Evolutionary conservation across 2,329 filamentous ascomycete species (phyloP), one percentile per base, ranked within the genome.

Genomic region (Dryadomyces sulphureus): DNA sequence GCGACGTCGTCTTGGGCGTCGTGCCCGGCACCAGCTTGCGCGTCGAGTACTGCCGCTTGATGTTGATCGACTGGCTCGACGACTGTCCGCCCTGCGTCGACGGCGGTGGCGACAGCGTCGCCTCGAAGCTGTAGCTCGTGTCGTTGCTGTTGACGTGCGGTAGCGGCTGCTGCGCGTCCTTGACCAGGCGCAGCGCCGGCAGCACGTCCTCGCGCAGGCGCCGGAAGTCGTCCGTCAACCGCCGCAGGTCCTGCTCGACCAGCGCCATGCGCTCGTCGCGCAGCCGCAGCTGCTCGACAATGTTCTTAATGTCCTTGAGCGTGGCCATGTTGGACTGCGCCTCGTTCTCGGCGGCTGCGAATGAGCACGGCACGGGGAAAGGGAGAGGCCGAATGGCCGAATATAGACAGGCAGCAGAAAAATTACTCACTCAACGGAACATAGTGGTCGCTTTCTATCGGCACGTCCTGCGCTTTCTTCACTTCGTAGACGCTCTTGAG

Each of bases 401-500:
- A 30, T 5, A 30, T 19, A 20, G 21, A 19, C 17, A 17, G 22
- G 44, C 35, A 19, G 21, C 35, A 39, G 36, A 25, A 22, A 34
- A 22, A 45, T 38, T 16, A 69, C 84, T 56, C 80, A 94, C 89
- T 92, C 43, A 92, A 70, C 34, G 92, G 92, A 44, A 95, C 75
- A 61, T 95, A 98, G 62, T 96, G 86, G 57, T 95, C 90, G 50
- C 82, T 81, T 59, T 96, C 90, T 55, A 95, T 76, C 16, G 86
- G 83, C 49, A 96, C 77, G 56, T 94, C 88, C 59, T 95, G 89
- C 53, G 87, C 87, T 61, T 90, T 82, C 67, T 98, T 98, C 58
- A 92, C 81, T 59, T 96, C 89, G 65, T 95, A 96, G 46, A 96
- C 88, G 56, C 81, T 89, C 67, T 95, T 96, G 48, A 98, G 73